These are phyloP conservation scores for Plantago elongata DNA, from an alignment of 257 asterid genomes.

Conservation along the genomic window DNA sequence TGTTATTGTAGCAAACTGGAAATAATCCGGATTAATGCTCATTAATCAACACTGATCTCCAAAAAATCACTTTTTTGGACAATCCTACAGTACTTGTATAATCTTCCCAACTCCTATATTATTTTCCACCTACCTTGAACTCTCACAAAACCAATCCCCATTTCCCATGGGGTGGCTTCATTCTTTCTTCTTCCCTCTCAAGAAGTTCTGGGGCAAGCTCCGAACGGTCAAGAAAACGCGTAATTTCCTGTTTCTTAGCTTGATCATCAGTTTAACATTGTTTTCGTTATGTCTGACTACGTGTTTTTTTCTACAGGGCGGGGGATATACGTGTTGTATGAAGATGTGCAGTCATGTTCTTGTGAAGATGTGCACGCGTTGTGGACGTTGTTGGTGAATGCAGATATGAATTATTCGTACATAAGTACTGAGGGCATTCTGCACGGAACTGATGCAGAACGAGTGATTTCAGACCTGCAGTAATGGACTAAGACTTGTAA, in stretches of 20 bases:
- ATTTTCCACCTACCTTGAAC: constrained; percentile 25
- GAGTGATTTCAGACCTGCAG: background rate
- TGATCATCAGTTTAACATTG: background rate
- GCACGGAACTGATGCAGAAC: background rate
- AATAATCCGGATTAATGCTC: constrained; percentile 21
- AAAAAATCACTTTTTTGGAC: constrained; percentile 15
- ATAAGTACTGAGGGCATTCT: background rate
- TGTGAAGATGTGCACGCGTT: constrained; percentile 74
- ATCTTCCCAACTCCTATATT: constrained; percentile 6
- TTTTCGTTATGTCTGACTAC: background rate
- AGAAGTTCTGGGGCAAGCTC: constrained; percentile 42
- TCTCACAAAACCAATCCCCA: background rate
- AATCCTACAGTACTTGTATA: constrained; percentile 17
- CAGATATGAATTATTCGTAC: constrained; percentile 26
- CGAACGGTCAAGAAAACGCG: constrained; percentile 32
- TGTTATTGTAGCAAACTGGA: constrained; percentile 15
- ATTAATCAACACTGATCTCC: constrained; percentile 23
- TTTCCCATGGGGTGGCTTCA: constrained; percentile 50
- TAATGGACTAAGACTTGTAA: background rate
- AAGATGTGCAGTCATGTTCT: constrained; percentile 63
- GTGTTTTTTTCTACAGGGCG: constrained; percentile 29
- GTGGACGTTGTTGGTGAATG: constrained; percentile 53
- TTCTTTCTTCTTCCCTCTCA: constrained; percentile 46
- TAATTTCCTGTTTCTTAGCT: constrained; percentile 13
- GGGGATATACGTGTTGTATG: constrained; percentile 46